phyloP scores from a whole-genome alignment of 176 grass and related monocot genomes.

The Carex myosuroides region DNA sequence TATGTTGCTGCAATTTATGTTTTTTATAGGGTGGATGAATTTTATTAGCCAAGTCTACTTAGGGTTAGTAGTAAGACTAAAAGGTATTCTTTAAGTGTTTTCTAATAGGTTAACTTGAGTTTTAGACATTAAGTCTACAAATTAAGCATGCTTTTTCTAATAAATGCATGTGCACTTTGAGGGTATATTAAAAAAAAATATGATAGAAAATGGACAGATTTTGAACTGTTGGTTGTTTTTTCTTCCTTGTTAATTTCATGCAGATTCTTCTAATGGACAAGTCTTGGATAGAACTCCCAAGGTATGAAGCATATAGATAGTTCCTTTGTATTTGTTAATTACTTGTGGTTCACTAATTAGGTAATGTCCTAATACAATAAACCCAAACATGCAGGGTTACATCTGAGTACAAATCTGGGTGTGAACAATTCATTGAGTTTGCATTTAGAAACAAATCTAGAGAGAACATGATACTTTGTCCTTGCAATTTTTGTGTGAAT shows the following conservation, averaged over 20 bases:
- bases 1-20: too few relatives aligned
- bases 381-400: neutral
- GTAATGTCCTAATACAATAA: neutral
- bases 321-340: neutral
- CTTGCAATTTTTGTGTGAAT: neutral
- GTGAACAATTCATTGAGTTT: neutral
- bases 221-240: too few relatives aligned
- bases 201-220: too few relatives aligned
- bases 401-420: neutral
- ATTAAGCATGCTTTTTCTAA: too few relatives aligned
- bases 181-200: too few relatives aligned
- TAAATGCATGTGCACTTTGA: too few relatives aligned
- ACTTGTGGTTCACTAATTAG: neutral
- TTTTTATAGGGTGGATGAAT: too few relatives aligned
- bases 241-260: neutral
- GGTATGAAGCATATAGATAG: neutral
- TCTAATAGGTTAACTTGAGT: too few relatives aligned
- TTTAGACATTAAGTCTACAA: too few relatives aligned
- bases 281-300: neutral
- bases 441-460: neutral
- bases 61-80: too few relatives aligned
- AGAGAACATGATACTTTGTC: neutral
- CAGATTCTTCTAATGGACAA: neutral
- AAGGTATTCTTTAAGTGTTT: too few relatives aligned
- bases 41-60: too few relatives aligned